Conservation (phyloP, 2,329 filamentous ascomycete species). For the Blastomyces percursus region DNA sequence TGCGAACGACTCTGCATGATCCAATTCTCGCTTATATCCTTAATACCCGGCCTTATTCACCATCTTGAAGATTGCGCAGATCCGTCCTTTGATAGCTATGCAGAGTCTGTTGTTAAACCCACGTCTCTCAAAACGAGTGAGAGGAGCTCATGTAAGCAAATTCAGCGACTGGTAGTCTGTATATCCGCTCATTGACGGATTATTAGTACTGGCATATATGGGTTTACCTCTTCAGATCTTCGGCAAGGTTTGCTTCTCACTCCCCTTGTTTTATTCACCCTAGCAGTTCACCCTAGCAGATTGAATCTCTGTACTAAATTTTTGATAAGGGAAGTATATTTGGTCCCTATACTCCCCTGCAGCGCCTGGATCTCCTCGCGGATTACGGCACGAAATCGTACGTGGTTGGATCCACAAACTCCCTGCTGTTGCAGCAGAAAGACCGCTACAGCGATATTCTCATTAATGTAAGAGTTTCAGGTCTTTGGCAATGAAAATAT, state of each 20-base stretch:
- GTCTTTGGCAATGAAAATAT: background rate
- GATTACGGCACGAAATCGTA: conserved; percentile 95
- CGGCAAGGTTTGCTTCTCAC: conserved; percentile 52
- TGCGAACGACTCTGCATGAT: conserved; percentile 97
- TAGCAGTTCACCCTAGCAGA: background rate
- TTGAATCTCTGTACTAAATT: conserved; percentile 44
- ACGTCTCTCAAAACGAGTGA: conserved; percentile 87
- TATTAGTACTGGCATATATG: conserved; percentile 73
- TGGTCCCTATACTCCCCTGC: conserved; percentile 89
- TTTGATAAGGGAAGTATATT: conserved; percentile 73
- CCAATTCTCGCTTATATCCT: conserved; percentile 89
- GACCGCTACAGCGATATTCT: conserved; percentile 94
- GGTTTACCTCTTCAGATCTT: conserved; percentile 91
- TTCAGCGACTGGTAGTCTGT: background rate
- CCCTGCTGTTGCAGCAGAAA: conserved; percentile 80
- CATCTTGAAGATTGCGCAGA: conserved; percentile 92
- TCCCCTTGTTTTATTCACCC: background rate
- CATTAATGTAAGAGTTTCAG: conserved; percentile 53
- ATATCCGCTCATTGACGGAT: conserved; percentile 16
- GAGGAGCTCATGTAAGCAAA: conserved; percentile 55
- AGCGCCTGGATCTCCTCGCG: conserved; percentile 87
- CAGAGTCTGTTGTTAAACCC: conserved; percentile 61
- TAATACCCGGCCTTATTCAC: conserved; percentile 85
- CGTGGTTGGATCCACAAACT: conserved; percentile 94
- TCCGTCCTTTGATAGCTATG: conserved; percentile 78